These are phyloP conservation scores for Agaricus sinodeliciosus DNA, from an alignment of 768 basidiomycete genomes.

Conservation along the genomic window DNA sequence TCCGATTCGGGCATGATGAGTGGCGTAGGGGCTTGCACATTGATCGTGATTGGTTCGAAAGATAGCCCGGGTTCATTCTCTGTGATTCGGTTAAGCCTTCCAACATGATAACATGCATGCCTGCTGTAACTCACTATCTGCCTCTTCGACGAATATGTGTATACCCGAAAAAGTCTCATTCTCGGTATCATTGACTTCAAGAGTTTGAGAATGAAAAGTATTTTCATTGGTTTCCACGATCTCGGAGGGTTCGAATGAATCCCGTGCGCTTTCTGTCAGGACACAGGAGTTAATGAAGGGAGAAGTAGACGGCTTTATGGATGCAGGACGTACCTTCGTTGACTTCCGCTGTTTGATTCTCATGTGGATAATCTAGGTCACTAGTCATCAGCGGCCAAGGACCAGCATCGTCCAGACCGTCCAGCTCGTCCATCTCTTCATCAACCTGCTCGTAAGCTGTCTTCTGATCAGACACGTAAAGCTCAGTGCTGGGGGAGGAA, in stretches of 20 bases:
- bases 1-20: neutral
- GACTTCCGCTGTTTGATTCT: neutral
- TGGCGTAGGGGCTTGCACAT: neutral
- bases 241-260: neutral
- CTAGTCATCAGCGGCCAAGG: constrained; percentile 6
- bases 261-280: neutral
- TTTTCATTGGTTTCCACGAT: neutral
- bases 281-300: neutral
- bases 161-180: neutral
- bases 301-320: neutral
- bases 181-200: constrained; percentile 3
- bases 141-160: neutral
- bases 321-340: neutral
- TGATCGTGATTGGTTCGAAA: neutral
- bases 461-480: too few species aligned
- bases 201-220: neutral
- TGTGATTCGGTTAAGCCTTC: neutral
- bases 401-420: constrained; percentile 4
- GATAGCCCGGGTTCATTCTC: neutral
- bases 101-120: neutral
- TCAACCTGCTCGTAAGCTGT: neutral
- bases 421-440: constrained; percentile 13
- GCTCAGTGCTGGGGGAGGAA: neutral
- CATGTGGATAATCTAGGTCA: constrained; percentile 2
- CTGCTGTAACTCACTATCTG: neutral